Conservation (phyloP, 1,284 basidiomycete species). For the Trametes sp. region DNA sequence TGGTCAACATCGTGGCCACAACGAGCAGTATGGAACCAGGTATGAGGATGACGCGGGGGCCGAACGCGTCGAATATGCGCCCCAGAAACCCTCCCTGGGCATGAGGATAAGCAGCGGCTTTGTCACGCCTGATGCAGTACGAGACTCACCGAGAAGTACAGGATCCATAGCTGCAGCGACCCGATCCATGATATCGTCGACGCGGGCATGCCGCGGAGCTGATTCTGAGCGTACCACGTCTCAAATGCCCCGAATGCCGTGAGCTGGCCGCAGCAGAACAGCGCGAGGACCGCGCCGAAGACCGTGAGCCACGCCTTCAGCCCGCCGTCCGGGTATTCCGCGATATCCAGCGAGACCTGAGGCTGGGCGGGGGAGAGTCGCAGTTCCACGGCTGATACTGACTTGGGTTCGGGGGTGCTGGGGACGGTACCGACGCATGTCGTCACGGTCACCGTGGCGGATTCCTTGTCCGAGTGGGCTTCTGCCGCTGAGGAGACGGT, state of each 20-base stretch:
- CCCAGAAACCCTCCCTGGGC: conserved; percentile 42
- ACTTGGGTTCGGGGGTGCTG: conserved; percentile 7
- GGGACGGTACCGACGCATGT: background rate
- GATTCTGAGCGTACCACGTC: conserved; percentile 50
- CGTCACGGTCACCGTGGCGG: background rate
- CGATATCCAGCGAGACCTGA: background rate
- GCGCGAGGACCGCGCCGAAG: conserved; percentile 43
- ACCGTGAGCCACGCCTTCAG: conserved; percentile 45
- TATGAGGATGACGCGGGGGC: conserved; percentile 41
- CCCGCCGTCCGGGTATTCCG: conserved; percentile 36
- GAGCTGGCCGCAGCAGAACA: conserved; percentile 48
- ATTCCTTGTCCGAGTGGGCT: background rate
- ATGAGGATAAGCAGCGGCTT: background rate
- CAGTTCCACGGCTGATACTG: background rate
- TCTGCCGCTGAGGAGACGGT: background rate
- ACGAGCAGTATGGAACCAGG: conserved; percentile 43
- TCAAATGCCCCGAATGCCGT: conserved; percentile 51
- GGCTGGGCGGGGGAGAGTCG: background rate
- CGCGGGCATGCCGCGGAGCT: conserved; percentile 42
- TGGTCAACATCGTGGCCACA: conserved; percentile 46
- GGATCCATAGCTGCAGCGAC: conserved; percentile 50
- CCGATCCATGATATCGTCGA: conserved; percentile 58
- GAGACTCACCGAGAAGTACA: conserved; percentile 46
- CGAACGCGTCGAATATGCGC: conserved; percentile 47
- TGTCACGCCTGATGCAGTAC: too few relatives aligned